Base-by-base conservation (phyloP, 2,329 filamentous ascomycete genomes). In the Colletotrichum gigasporum region DNA sequence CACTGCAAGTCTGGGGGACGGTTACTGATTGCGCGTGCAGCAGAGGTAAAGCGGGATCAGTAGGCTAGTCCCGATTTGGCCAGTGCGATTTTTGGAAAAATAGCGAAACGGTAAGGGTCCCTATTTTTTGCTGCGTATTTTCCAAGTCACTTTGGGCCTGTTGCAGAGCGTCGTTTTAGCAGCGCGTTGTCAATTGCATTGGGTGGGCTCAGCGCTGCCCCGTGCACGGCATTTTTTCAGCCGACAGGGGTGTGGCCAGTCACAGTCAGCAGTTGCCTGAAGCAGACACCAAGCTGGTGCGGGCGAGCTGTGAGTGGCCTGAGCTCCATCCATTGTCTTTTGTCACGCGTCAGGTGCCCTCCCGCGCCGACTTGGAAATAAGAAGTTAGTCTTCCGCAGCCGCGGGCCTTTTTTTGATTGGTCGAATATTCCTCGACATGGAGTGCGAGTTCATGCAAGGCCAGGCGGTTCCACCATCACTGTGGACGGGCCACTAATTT, bases 1-100 rank as follows among this genome's bases (percentile, higher is more conserved):
- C 44, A 35, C 42, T n/a, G 62, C 26, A 61, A 62, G 62, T 62
- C 50, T 26, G 67, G 67, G 66, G 67, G 54, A 57, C 47, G 41
- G 66, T 58, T 63, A 60, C 65, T 66, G 67, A 69, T 68, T 67
- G 67, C 58, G 66, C 52, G 56, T 12, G 32, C 32, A 51, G 47
- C 55, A 51, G 28, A 35, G 52, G 53, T 18, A 42, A 39, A 50
- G 41, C 50, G 42, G 39, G 61, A 70, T 69, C 65, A 66, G 59
- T 58, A 64, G 32, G 47, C 69, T 71, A 71, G 59, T 60, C 69
- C 65, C 53, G 37, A 65, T 71, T 52, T 24, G 69, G 69, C 16
- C 61, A 54, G 63, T 48, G 28, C 35, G 20, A 45, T 45, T 47
- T 55, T 32, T 54, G 35, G 28, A 63, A 69, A 68, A 61, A 56